Percentiles rank a stretch among this genome's conserved stretches.
These are phyloP conservation scores for Carex cristatella DNA, from an alignment of 176 grass and related monocot species.

Conservation along the genomic window DNA sequence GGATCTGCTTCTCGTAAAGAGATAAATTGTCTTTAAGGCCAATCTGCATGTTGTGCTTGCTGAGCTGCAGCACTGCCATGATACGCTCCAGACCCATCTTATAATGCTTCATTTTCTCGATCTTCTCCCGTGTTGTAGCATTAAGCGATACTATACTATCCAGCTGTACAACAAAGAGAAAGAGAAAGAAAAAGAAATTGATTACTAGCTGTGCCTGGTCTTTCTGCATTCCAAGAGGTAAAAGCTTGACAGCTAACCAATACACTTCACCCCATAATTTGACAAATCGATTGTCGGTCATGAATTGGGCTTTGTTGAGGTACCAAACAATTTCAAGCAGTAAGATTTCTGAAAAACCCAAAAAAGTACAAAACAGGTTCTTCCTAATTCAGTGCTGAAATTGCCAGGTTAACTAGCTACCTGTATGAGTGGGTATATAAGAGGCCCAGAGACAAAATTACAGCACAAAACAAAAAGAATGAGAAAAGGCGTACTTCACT, in stretches of 20 bases:
- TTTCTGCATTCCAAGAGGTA: neutral
- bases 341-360: neutral
- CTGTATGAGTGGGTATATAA: neutral
- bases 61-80: slow-evolving; percentile 39
- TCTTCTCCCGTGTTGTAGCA: slow-evolving; percentile 35
- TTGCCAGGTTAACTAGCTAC: neutral
- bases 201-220: neutral
- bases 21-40: slow-evolving; percentile 42
- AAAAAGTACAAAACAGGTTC: neutral
- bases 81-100: slow-evolving; percentile 39
- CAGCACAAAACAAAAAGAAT: neutral
- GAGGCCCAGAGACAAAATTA: neutral
- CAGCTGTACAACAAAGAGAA: slow-evolving; percentile 25
- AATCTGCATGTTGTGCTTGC: slow-evolving; percentile 41
- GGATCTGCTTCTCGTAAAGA: slow-evolving; percentile 51
- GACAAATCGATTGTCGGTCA: neutral
- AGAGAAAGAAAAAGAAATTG: neutral
- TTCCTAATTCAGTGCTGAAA: neutral
- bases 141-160: slow-evolving; percentile 25
- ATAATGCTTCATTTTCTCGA: slow-evolving; percentile 59
- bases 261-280: neutral
- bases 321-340: neutral
- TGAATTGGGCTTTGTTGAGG: neutral
- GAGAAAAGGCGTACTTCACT: slow-evolving; percentile 30
- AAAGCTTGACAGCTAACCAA: neutral